phyloP scores from a whole-genome alignment of 495 filamentous ascomycete genomes.

The Talaromyces nanjingensis region DNA sequence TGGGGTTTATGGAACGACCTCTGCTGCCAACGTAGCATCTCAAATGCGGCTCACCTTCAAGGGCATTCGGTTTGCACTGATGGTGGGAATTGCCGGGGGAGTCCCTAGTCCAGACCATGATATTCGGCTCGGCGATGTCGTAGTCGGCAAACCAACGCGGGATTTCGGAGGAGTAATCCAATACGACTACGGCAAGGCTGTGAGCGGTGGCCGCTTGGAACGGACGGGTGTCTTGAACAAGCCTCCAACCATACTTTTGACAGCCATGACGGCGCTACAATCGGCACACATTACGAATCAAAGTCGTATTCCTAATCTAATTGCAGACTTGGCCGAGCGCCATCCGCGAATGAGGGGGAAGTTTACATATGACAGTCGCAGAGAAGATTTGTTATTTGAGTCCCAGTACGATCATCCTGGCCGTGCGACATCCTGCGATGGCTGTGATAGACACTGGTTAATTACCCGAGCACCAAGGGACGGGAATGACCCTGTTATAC shows the following conservation, averaged over 20 bases:
- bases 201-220: conserved; percentile 17
- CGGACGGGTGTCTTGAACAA: conserved; percentile 27
- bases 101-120: conserved; percentile 17
- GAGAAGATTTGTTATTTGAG: conserved; percentile 24
- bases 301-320: conserved; percentile 10
- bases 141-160: conserved; percentile 23
- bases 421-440: conserved; percentile 13
- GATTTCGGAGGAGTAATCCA: conserved; percentile 23
- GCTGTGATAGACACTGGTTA: conserved; percentile 14
- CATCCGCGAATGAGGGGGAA: conserved; percentile 15
- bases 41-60: conserved; percentile 22
- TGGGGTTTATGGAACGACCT: conserved; percentile 19
- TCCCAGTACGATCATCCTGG: conserved; percentile 19
- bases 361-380: conserved; percentile 14
- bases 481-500: conserved; percentile 12
- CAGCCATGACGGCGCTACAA: conserved; percentile 19
- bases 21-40: conserved; percentile 18
- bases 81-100: conserved; percentile 33
- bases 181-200: conserved; percentile 33
- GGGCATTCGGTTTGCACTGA: conserved; percentile 18
- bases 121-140: conserved; percentile 31
- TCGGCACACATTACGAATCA: not conserved
- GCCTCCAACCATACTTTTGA: conserved; percentile 23
- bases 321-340: conserved; percentile 14
- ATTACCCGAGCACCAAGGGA: conserved; percentile 10